Evolutionary conservation across 176 grass and related monocot species (phyloP).

Genomic region (Avena sativa): DNA sequence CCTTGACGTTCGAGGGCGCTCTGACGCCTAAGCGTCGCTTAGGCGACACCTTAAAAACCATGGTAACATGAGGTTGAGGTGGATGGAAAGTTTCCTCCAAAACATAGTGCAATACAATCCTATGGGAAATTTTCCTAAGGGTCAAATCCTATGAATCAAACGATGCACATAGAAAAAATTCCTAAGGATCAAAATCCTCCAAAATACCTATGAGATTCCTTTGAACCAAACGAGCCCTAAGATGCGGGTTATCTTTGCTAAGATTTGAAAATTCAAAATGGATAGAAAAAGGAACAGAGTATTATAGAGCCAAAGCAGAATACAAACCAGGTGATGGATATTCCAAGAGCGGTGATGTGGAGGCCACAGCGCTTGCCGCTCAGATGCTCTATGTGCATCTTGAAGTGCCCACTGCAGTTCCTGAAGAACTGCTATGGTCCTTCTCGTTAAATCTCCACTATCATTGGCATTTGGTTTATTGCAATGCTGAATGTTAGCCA

Average conservation of each 20-base stretch:
- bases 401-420: neutral
- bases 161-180: no score
- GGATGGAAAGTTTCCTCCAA: no score
- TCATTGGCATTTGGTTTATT: constrained; percentile 9
- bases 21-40: no score
- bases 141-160: no score
- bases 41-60: no score
- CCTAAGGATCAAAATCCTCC: no score
- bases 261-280: constrained; percentile 14
- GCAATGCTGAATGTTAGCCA: constrained; percentile 1
- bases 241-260: neutral
- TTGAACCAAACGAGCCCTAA: no score
- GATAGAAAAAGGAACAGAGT: neutral
- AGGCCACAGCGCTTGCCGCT: neutral
- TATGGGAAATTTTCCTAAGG: no score
- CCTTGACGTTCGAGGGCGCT: no score
- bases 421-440: neutral
- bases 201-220: no score
- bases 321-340: neutral
- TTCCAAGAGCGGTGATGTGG: neutral
- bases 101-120: no score
- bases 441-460: neutral
- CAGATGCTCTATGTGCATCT: constrained; percentile 18
- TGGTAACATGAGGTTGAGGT: no score
- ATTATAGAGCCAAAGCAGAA: constrained; percentile 11